These are phyloP conservation scores for Cordyceps militaris DNA, from an alignment of 2,329 filamentous ascomycete genomes.

Conservation along the genomic window DNA sequence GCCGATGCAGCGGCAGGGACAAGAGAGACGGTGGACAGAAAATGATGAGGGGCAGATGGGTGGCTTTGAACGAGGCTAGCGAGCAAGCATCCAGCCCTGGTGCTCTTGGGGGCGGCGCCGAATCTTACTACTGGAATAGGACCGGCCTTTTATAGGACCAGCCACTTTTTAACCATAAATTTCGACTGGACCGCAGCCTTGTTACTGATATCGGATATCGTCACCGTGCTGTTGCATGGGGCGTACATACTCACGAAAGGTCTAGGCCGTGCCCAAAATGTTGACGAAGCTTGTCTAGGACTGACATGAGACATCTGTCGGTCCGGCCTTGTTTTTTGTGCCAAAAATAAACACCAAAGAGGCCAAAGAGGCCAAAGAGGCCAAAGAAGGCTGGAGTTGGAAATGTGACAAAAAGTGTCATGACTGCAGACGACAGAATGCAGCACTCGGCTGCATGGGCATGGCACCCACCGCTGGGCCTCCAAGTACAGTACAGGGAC, in stretches of 20 bases:
- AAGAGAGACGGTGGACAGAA: slow-evolving; percentile 18
- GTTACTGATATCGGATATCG: background rate
- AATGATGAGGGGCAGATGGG: slow-evolving; percentile 19
- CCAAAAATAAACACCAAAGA: background rate
- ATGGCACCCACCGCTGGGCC: no score
- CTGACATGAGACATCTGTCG: background rate
- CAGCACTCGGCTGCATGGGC: background rate
- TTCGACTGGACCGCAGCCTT: background rate
- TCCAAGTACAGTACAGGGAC: background rate
- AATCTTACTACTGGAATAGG: background rate
- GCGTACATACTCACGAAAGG: no score
- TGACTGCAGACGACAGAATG: no score
- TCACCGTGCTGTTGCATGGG: background rate
- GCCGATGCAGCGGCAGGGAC: slow-evolving; percentile 13
- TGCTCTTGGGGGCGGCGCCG: background rate
- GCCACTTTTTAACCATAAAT: slow-evolving; percentile 13
- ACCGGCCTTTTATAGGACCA: no score
- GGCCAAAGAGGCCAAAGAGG: no score
- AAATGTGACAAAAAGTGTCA: no score
- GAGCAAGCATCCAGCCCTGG: background rate
- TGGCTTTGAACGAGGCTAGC: slow-evolving; percentile 22
- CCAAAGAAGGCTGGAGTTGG: no score
- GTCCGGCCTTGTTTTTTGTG: background rate
- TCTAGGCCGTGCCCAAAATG: no score
- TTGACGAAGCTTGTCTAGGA: background rate